These are phyloP conservation scores for Podospora pseudocomata DNA, from an alignment of 495 filamentous ascomycete genomes.

Conservation along the genomic window DNA sequence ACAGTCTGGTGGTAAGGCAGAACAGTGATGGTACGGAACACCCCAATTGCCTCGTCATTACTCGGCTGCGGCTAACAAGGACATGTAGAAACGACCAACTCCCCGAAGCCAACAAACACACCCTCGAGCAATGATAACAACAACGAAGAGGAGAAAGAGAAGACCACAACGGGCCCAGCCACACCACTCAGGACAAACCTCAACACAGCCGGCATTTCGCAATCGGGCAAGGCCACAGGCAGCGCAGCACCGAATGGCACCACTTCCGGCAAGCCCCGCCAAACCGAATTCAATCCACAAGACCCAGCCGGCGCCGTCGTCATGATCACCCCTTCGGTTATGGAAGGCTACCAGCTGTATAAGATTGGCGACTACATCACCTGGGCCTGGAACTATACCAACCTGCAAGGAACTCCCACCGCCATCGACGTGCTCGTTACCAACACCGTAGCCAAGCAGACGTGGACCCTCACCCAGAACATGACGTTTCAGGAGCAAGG, in stretches of 20 bases:
- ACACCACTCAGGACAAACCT: constrained; percentile 22
- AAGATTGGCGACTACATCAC: constrained; percentile 84
- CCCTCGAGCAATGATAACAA: constrained; percentile 7
- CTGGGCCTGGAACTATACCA: constrained; percentile 95
- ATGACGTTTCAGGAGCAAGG: constrained; percentile 47
- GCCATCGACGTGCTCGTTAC: constrained; percentile 78
- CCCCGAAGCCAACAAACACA: constrained; percentile 20
- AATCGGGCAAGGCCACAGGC: constrained; percentile 12
- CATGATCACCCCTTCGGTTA: constrained; percentile 70
- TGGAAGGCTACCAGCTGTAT: constrained; percentile 67
- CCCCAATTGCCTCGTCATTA: not conserved
- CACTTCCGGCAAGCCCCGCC: constrained; percentile 38
- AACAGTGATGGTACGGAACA: constrained; percentile 30
- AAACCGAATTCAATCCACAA: constrained; percentile 54
- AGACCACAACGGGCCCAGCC: not conserved
- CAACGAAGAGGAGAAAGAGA: not conserved
- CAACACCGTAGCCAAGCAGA: constrained; percentile 53
- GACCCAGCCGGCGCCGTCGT: constrained; percentile 67
- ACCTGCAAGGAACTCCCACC: constrained; percentile 68
- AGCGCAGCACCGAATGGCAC: constrained; percentile 24
- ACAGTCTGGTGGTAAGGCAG: constrained; percentile 38
- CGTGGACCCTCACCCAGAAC: constrained; percentile 52
- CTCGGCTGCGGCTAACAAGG: not conserved
- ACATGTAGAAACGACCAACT: constrained; percentile 15
- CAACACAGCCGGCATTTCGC: constrained; percentile 32